phyloP scores from a whole-genome alignment of 768 basidiomycete genomes.

The Suillus spraguei region DNA sequence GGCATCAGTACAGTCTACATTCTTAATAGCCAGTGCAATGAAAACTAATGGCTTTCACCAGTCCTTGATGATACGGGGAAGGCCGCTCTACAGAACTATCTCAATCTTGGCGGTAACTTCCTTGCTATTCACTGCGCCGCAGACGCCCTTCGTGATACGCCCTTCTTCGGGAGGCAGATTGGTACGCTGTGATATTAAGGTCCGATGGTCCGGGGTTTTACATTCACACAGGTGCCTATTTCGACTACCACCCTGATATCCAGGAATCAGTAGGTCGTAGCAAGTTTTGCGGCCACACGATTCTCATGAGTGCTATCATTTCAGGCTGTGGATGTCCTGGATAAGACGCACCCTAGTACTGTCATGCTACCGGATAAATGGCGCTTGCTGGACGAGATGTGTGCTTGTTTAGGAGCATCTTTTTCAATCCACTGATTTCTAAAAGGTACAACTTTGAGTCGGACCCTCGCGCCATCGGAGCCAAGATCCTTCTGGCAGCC shows the following conservation, averaged over 20 bases:
- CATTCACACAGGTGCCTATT: constrained; percentile 52
- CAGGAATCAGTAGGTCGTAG: constrained; percentile 58
- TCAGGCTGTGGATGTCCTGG: constrained; percentile 62
- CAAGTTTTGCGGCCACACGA: constrained; percentile 15
- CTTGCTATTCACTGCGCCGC: constrained; percentile 69
- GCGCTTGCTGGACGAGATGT: constrained; percentile 65
- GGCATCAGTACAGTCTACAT: constrained; percentile 57
- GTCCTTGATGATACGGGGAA: constrained; percentile 65
- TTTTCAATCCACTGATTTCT: constrained; percentile 18
- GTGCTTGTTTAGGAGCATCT: constrained; percentile 20
- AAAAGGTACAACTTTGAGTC: constrained; percentile 71
- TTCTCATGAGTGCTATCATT: constrained; percentile 14
- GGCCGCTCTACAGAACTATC: constrained; percentile 61
- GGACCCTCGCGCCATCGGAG: constrained; percentile 67
- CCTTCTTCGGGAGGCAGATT: constrained; percentile 58
- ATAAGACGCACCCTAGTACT: constrained; percentile 63
- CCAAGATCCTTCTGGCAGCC: constrained; percentile 62
- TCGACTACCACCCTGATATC: constrained; percentile 70
- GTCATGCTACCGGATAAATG: constrained; percentile 52
- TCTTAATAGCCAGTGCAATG: constrained; percentile 1
- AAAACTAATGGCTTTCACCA: constrained; percentile 8
- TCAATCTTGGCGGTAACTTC: constrained; percentile 71
- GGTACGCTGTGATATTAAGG: constrained; percentile 36
- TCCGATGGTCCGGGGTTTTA: constrained; percentile 5
- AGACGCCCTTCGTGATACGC: constrained; percentile 58